Evolutionary conservation across 371 early-diverging fungal species (phyloP), one percentile per base, ranked within the genome.

Genomic region (Syncephalastrum racemosum): DNA sequence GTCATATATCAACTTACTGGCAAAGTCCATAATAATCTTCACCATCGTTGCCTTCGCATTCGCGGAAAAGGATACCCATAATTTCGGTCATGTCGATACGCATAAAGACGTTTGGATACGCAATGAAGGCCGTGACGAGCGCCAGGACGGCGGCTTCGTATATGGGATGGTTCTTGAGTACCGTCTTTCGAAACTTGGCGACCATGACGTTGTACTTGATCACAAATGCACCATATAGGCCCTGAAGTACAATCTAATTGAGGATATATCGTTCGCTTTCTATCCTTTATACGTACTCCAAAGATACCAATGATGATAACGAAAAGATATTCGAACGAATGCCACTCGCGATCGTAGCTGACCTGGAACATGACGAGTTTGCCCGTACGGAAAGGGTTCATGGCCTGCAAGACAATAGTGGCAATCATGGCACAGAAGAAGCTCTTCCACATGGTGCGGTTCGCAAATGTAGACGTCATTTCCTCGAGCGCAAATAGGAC

Each of bases 401-500:
- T 31, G 68, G 90, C 82, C 75, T 95, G 91, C 16, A 97, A 80
- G 1, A 92, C 88, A 42, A 94, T 84, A 4, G 94, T 93, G 0
- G 97, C 96, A 36, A 93, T 88, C 77, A 95, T 78, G 12, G 96
- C 92, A 61, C 95, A 96, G 54, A 97, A 91, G 63, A 95, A 93
- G 53, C 90, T 89, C 50, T 94, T 86, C 89, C 94, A 93, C 91
- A 97, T 90, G 4, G 96, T 97, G 67, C 95, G 90, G 68, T 88
- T 84, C 0, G 96, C 93, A 63, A 98, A 98, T 61, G 91, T 91
- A 44, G 90, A 91, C n/a, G 91, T 92, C 62, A 96, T 91, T 68
- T 97, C 98, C 71, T 98, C 99, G 13, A 97, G 79, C n/a, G 92
- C 89, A 71, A 97, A 97, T 22, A 98, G 66, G 4, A 98, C 96